A percentile compares a stretch with the other conserved stretches of the same genome.
Evolutionary conservation across 805 yeast species (phyloP).

Genomic region (Monosporozyma aquatica): DNA sequence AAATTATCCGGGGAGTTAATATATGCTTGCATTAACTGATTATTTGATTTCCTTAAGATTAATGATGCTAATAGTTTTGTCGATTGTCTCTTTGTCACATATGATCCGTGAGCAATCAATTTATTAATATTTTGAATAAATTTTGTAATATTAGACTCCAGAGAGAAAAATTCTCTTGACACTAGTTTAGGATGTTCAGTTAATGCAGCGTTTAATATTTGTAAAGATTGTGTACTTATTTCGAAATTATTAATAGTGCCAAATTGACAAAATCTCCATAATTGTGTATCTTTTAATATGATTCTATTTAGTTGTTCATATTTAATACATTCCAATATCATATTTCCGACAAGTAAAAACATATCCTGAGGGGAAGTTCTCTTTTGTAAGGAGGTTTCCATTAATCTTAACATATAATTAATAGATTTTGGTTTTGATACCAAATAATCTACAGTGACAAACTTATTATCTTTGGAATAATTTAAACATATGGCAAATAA

Average conservation of each 20-base stretch:
- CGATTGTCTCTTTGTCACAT: slow-evolving; percentile 89
- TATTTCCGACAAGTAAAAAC: slow-evolving; percentile 65
- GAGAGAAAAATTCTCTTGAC: slow-evolving; percentile 52
- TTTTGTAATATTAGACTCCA: slow-evolving; percentile 38
- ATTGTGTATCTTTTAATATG: slow-evolving; percentile 47
- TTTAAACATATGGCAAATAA: slow-evolving; percentile 70
- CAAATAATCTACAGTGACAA: slow-evolving; percentile 83
- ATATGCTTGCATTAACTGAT: slow-evolving; percentile 61
- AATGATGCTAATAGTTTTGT: slow-evolving; percentile 66
- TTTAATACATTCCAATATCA: slow-evolving; percentile 77
- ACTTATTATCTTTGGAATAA: slow-evolving; percentile 64
- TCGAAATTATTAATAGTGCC: slow-evolving; percentile 75
- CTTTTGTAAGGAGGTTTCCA: slow-evolving; percentile 43
- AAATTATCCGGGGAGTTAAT: slow-evolving; percentile 75
- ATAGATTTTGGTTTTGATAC: slow-evolving; percentile 58
- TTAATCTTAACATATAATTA: slow-evolving; percentile 53
- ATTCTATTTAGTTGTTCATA: slow-evolving; percentile 59
- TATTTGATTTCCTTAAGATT: slow-evolving; percentile 63
- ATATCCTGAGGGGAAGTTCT: slow-evolving; percentile 37
- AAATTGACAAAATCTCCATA: slow-evolving; percentile 81
- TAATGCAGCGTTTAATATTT: slow-evolving; percentile 61
- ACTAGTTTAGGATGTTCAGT: slow-evolving; percentile 62
- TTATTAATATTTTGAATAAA: slow-evolving; percentile 60
- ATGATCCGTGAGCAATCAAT: slow-evolving; percentile 66
- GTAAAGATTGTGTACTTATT: slow-evolving; percentile 81